Percentiles rank a stretch among this genome's conserved stretches.
Evolutionary conservation across 768 basidiomycete species (phyloP).

Genomic region (Naganishia vaughanmartiniae): DNA sequence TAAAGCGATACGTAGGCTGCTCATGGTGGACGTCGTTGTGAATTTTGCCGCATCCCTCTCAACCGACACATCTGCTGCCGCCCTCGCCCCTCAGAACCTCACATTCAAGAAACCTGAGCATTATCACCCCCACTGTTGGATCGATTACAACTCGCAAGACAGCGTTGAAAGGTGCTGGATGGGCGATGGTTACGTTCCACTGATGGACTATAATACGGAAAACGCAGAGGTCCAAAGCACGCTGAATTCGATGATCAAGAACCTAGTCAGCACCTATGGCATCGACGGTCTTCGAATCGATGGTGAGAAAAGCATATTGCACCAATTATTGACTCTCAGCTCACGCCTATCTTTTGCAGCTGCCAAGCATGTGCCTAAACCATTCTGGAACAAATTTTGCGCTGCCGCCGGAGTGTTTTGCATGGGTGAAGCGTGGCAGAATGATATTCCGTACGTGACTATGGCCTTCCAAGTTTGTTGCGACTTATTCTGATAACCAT

Average conservation of each 20-base stretch:
- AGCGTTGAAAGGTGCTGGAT: slow-evolving; percentile 61
- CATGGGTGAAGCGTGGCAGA: slow-evolving; percentile 76
- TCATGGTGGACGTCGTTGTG: slow-evolving; percentile 82
- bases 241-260: slow-evolving; percentile 67
- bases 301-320: slow-evolving; percentile 28
- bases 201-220: slow-evolving; percentile 76
- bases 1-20: slow-evolving; percentile 50
- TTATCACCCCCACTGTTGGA: slow-evolving; percentile 74
- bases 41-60: slow-evolving; percentile 69
- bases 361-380: slow-evolving; percentile 64
- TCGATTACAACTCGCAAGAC: slow-evolving; percentile 63
- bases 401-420: slow-evolving; percentile 76
- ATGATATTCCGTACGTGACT: slow-evolving; percentile 53
- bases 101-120: slow-evolving; percentile 53
- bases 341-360: slow-evolving; percentile 18
- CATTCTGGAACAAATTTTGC: slow-evolving; percentile 77
- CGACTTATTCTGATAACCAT: background rate
- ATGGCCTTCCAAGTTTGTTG: background rate
- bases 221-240: slow-evolving; percentile 63
- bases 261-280: slow-evolving; percentile 65
- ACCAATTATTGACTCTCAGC: background rate
- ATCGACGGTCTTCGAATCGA: slow-evolving; percentile 89
- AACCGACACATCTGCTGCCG: slow-evolving; percentile 20
- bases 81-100: slow-evolving; percentile 33
- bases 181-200: slow-evolving; percentile 68